phyloP scores from a whole-genome alignment of 768 basidiomycete species.

The Agaricus subrufescens region DNA sequence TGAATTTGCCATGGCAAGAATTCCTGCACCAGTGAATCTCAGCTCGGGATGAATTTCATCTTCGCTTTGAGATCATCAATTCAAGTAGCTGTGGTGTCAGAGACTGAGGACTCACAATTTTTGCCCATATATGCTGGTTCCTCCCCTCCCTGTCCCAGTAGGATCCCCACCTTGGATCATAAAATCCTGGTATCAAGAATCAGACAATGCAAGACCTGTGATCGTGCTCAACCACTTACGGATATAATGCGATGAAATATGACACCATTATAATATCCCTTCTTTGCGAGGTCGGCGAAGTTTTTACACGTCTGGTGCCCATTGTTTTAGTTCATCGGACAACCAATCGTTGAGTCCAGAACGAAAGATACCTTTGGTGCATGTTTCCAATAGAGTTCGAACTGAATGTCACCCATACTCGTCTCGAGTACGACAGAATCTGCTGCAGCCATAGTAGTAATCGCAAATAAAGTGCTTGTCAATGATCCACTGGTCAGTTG shows the following conservation, averaged over 20 bases:
- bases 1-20: conserved; percentile 96
- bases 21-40: conserved; percentile 93
- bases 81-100: not conserved
- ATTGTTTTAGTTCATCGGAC: conserved; percentile 9
- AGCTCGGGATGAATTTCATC: conserved; percentile 91
- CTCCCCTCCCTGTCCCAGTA: conserved; percentile 91
- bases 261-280: conserved; percentile 89
- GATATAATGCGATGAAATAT: conserved; percentile 90
- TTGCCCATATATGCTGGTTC: conserved; percentile 84
- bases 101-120: conserved; percentile 57
- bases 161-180: conserved; percentile 98
- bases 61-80: conserved; percentile 42
- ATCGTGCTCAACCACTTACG: conserved; percentile 30
- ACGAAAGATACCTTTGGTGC: conserved; percentile 51
- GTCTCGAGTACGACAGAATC: conserved; percentile 77
- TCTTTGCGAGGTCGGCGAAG: conserved; percentile 85
- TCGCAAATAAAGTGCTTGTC: not conserved
- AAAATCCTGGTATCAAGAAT: conserved; percentile 59
- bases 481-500: not conserved
- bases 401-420: conserved; percentile 77
- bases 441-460: conserved; percentile 10
- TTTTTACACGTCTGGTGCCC: conserved; percentile 82
- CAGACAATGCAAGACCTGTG: not conserved
- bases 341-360: conserved; percentile 8
- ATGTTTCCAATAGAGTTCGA: conserved; percentile 93